Conservation (phyloP, 2,329 filamentous ascomycete genomes). For the Pseudocercospora pini-densiflorae region DNA sequence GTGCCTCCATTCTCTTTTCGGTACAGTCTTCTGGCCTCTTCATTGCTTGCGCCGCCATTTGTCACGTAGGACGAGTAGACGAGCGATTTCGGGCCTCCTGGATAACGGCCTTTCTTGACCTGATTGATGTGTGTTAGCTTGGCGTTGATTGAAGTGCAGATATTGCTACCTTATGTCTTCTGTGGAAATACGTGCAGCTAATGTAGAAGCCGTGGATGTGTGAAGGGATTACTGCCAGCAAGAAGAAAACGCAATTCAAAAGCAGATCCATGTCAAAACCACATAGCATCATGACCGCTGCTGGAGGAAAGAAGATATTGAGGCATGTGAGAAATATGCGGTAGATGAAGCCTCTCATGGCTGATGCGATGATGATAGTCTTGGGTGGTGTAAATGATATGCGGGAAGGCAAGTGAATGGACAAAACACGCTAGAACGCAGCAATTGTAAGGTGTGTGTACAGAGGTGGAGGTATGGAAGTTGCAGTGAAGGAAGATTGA, state of each 20-base stretch:
- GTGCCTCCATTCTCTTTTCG: conserved; percentile 29
- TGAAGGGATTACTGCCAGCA: conserved; percentile 46
- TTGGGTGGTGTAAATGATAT: not conserved
- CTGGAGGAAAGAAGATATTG: conserved; percentile 48
- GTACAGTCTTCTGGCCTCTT: conserved; percentile 39
- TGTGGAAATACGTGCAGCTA: conserved; percentile 45
- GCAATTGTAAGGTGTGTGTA: not conserved
- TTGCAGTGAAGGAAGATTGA: not conserved
- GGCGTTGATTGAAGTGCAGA: not conserved
- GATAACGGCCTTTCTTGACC: conserved; percentile 45
- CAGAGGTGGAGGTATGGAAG: not conserved
- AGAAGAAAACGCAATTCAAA: conserved; percentile 46
- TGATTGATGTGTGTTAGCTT: conserved; percentile 20
- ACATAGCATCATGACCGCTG: conserved; percentile 44
- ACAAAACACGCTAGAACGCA: not conserved
- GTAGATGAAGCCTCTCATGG: conserved; percentile 30
- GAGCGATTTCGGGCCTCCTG: conserved; percentile 41
- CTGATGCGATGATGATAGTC: not conserved
- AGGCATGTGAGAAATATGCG: conserved; percentile 42
- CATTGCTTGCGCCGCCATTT: conserved; percentile 43
- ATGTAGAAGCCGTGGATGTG: conserved; percentile 51
- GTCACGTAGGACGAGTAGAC: conserved; percentile 44
- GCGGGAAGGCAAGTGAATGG: not conserved
- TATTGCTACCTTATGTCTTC: conserved; percentile 39
- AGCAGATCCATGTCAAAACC: conserved; percentile 43